A percentile compares a stretch with the other conserved stretches of the same genome.
Evolutionary conservation across 2,329 filamentous ascomycete species (phyloP).

Genomic region (Scytalidium sp.): DNA sequence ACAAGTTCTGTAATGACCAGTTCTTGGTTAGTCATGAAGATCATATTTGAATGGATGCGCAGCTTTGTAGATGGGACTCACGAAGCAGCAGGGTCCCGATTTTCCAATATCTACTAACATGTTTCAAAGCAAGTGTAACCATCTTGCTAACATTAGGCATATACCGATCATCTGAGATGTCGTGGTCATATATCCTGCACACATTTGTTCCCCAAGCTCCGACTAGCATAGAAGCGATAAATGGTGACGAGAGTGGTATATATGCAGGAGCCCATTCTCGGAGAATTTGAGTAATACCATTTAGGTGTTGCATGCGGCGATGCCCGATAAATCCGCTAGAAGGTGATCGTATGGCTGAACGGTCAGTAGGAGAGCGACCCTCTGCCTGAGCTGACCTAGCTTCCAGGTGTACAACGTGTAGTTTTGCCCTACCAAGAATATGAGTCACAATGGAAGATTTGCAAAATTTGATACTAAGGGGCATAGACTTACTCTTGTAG

Average conservation of each 20-base stretch:
- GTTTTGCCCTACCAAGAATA: background rate
- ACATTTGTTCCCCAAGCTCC: background rate
- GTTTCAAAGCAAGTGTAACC: background rate
- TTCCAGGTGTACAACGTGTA: background rate
- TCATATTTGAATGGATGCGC: too few species aligned
- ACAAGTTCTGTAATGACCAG: too few species aligned
- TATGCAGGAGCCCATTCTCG: background rate
- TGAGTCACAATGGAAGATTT: background rate
- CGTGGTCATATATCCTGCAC: background rate
- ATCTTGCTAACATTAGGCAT: background rate
- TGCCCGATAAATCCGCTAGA: too few species aligned
- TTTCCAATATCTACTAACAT: slow-evolving; percentile 2
- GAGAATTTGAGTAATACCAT: background rate
- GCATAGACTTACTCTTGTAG: background rate
- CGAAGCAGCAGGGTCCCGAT: too few species aligned
- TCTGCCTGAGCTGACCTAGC: background rate
- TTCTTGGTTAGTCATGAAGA: too few species aligned
- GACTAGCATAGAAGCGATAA: background rate
- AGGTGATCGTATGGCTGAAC: too few species aligned
- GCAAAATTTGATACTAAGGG: background rate
- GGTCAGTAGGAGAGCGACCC: background rate
- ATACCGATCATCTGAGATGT: background rate
- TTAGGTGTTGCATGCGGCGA: too few species aligned
- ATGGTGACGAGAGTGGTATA: background rate
- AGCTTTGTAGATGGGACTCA: too few species aligned